A percentile compares a stretch with the other conserved stretches of the same genome.
These are phyloP conservation scores for Aspergillus fructus DNA, from an alignment of 2,329 filamentous ascomycete genomes.

Conservation along the genomic window DNA sequence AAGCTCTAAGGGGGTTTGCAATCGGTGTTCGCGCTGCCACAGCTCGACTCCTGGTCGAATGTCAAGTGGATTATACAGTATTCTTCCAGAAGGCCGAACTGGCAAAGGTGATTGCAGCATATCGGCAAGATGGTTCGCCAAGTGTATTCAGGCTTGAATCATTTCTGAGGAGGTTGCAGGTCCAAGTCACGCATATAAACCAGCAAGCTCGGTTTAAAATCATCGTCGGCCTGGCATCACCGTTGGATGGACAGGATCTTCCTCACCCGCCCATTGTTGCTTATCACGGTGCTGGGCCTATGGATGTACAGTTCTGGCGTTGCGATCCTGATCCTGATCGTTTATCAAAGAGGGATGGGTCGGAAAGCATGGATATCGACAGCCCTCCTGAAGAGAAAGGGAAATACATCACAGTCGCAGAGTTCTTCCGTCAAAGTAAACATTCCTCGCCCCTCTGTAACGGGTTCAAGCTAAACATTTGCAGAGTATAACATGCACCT, in stretches of 20 bases:
- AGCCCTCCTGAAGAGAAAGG: conserved; percentile 22
- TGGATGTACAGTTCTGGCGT: conserved; percentile 56
- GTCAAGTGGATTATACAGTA: conserved; percentile 61
- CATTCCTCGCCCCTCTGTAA: background rate
- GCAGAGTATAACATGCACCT: conserved; percentile 39
- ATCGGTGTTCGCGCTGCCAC: conserved; percentile 60
- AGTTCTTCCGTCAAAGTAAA: conserved; percentile 50
- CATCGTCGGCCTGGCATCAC: conserved; percentile 46
- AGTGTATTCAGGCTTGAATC: conserved; percentile 24
- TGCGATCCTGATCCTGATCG: conserved; percentile 25
- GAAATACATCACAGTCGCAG: conserved; percentile 52
- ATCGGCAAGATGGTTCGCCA: conserved; percentile 23
- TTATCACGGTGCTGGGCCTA: conserved; percentile 48
- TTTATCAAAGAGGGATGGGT: too few species aligned
- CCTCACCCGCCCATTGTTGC: conserved; percentile 37
- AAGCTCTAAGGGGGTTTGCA: conserved; percentile 62
- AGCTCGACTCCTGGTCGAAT: conserved; percentile 58
- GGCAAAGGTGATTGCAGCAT: conserved; percentile 33
- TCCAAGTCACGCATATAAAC: conserved; percentile 42
- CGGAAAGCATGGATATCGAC: conserved; percentile 5
- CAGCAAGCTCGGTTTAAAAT: conserved; percentile 43
- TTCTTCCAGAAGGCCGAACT: conserved; percentile 55
- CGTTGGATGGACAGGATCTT: conserved; percentile 34
- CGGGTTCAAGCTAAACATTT: background rate
- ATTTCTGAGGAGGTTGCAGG: conserved; percentile 43